These are phyloP conservation scores for Lipomyces kockii DNA, from an alignment of 805 yeast species.

Conservation along the genomic window DNA sequence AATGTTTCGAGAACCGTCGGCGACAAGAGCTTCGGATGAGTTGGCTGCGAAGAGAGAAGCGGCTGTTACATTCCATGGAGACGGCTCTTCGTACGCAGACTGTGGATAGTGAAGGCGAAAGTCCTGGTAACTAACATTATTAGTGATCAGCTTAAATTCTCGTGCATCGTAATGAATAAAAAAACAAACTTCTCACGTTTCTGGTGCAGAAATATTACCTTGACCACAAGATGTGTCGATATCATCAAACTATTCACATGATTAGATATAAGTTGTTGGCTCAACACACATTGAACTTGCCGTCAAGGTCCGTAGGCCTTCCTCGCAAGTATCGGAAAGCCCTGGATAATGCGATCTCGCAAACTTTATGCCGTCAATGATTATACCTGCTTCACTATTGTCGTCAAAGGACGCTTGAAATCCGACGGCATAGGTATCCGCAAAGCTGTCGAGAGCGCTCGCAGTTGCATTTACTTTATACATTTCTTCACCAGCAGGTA, in stretches of 20 bases:
- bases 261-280: neutral
- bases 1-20: slow-evolving; percentile 7
- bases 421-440: neutral
- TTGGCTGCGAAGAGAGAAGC: slow-evolving; percentile 5
- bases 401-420: neutral
- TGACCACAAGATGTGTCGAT: neutral
- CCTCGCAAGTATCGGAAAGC: neutral
- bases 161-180: neutral
- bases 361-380: neutral
- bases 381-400: neutral
- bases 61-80: slow-evolving; percentile 7
- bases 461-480: slow-evolving; percentile 3
- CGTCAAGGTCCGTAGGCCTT: neutral
- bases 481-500: slow-evolving; percentile 1
- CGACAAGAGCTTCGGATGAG: slow-evolving; percentile 1
- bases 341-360: neutral
- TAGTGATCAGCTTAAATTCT: neutral
- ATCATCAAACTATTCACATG: neutral
- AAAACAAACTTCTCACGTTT: neutral
- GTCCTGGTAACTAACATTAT: slow-evolving; percentile 8
- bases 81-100: slow-evolving; percentile 11
- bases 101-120: slow-evolving; percentile 11
- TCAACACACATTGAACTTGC: neutral
- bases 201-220: neutral
- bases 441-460: neutral